phyloP scores from a whole-genome alignment of 768 basidiomycete genomes.

The Cystobasidium tubakii region DNA sequence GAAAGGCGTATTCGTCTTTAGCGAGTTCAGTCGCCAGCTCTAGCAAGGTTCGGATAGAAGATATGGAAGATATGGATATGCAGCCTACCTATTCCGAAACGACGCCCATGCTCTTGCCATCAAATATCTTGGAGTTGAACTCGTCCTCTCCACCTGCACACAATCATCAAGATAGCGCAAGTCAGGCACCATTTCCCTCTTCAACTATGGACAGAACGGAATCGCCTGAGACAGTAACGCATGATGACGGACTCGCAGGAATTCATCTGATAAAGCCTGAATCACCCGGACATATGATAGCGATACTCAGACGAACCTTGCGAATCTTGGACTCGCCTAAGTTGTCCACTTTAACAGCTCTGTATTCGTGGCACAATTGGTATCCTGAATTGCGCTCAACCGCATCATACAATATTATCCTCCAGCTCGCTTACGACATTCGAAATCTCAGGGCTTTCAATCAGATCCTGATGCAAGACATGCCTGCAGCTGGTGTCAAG shows the following conservation, averaged over 20 bases:
- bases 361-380: background rate
- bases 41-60: background rate
- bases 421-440: conserved; percentile 17
- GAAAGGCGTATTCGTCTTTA: background rate
- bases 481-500: background rate
- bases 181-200: no score
- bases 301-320: background rate
- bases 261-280: background rate
- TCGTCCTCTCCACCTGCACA: background rate
- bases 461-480: background rate
- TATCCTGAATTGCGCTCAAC: background rate
- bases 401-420: conserved; percentile 16
- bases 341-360: background rate
- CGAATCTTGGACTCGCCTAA: background rate
- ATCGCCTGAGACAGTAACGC: no score
- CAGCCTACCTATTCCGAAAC: background rate
- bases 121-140: background rate
- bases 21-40: background rate
- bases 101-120: background rate
- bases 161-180: no score
- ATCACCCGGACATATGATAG: background rate
- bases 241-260: no score
- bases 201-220: no score
- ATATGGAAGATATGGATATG: background rate
- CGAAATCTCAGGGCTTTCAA: conserved; percentile 13